Evolutionary conservation across 805 yeast genomes (phyloP), one percentile per base, ranked within the genome.

Genomic region (Saturnispora sekii): DNA sequence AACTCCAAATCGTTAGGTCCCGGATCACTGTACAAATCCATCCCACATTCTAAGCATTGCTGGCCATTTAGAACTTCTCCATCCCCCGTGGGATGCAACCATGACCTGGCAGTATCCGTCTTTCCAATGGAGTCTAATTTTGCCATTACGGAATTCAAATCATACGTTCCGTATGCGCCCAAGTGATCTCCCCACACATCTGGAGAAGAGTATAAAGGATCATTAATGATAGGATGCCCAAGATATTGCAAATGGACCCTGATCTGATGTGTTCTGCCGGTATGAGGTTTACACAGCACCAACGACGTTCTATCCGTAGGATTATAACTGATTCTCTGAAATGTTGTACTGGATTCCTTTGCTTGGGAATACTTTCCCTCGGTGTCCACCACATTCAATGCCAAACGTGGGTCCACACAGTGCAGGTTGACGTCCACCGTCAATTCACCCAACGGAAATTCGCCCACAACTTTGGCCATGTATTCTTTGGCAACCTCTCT

Each of bases 241-340:
- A 93, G 54, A 52, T 71, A 82, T 62, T 89, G 96, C 46, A 93
- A 64, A 65, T 93, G 98, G 1, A 93, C 95, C 48, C 98, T 69
- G 41, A 93, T 88, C 60, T 90, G 98, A 61, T 90, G 98, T 0
- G 97, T 87, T 57, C 98, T 71, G 0, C 98, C 98, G 0, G 98
- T 90, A 14, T 74, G 65, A 1, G 98, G 98, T 51, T 69, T 73
- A 62, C 97, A 90, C 48, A 77, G 70, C 3, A 93, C 96, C 26
- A 93, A 70, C 44, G 86, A 77, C 55, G 68, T 53, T 35, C 70
- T 57, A 1, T 83, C 75, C 26, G 21, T 12, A 5, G 43, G 43
- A 62, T 89, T 86, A 56, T 72, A 84, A n/a, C 84, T 72, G 0
- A 84, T 64, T 40, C 84, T 69, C 46, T 61, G 66, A 63, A 90